These are phyloP conservation scores for Rutidosis leptorrhynchoides DNA, from an alignment of 129 eudicot species.

Conservation along the genomic window DNA sequence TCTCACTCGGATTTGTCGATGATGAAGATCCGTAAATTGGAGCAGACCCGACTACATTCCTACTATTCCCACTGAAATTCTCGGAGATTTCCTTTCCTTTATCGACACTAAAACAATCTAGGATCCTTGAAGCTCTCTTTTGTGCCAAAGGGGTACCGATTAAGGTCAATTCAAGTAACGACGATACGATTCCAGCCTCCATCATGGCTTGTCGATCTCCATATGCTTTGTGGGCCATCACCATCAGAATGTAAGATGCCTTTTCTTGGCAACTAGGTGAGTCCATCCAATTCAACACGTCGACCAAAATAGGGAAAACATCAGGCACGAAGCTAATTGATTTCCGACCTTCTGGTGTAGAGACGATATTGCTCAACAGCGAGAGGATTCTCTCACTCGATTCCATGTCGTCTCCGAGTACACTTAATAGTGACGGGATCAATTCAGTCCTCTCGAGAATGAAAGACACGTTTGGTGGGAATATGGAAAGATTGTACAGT, in stretches of 20 bases:
- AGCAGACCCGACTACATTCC: constrained; percentile 61
- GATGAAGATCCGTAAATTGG: constrained; percentile 18
- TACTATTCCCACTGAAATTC: constrained; percentile 26
- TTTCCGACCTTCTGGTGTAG: constrained; percentile 62
- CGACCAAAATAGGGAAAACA: constrained; percentile 53
- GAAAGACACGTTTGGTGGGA: constrained; percentile 43
- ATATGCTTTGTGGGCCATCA: constrained; percentile 85
- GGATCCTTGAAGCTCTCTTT: constrained; percentile 82
- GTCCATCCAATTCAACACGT: constrained; percentile 75
- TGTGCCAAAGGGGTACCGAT: constrained; percentile 86
- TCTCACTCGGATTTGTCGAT: constrained; percentile 15
- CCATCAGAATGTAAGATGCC: constrained; percentile 71
- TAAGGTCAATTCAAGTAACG: constrained; percentile 79
- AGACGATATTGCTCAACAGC: constrained; percentile 61
- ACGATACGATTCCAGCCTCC: constrained; percentile 67
- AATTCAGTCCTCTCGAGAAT: constrained; percentile 52
- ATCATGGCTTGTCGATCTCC: constrained; percentile 72
- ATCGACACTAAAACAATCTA: constrained; percentile 65
- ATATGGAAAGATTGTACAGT: constrained; percentile 69
- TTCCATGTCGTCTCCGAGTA: constrained; percentile 71
- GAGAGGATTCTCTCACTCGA: constrained; percentile 69
- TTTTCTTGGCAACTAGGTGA: constrained; percentile 84
- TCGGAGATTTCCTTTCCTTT: constrained; percentile 79
- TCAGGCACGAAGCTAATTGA: constrained; percentile 48
- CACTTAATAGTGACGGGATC: constrained; percentile 42